These are phyloP conservation scores for Alternaria infectoria DNA, from an alignment of 2,329 filamentous ascomycete genomes.

Conservation along the genomic window DNA sequence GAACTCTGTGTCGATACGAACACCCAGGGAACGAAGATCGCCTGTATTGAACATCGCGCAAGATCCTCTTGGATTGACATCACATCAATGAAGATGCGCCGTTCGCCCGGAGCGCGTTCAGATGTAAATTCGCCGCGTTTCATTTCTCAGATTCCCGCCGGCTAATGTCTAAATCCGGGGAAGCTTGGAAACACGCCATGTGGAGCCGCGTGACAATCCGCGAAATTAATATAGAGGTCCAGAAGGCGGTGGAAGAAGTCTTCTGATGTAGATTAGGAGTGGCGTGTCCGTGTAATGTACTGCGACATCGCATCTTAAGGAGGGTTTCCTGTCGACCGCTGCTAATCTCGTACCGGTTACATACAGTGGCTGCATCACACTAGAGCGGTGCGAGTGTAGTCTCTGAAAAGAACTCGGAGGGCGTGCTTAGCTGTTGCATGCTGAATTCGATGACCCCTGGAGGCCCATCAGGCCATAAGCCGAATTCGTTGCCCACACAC, in stretches of 20 bases:
- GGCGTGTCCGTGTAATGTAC: neutral
- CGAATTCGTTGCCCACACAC: neutral
- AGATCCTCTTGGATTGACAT: neutral
- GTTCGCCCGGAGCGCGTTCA: constrained; percentile 22
- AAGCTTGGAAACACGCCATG: constrained; percentile 10
- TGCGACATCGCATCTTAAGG: neutral
- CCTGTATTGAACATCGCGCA: neutral
- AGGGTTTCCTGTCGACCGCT: neutral
- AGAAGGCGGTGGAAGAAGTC: neutral
- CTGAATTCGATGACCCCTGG: neutral
- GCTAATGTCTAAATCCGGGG: constrained; percentile 24
- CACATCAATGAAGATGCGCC: neutral
- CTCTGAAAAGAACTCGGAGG: neutral
- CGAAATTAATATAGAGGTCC: neutral
- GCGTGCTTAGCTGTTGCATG: neutral
- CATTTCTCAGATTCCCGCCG: constrained; percentile 24
- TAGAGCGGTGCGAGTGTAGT: neutral
- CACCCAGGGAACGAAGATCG: neutral
- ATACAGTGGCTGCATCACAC: neutral
- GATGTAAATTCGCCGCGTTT: neutral
- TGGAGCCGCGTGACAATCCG: constrained; percentile 3
- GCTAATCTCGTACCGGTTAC: neutral
- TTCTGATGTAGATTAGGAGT: neutral
- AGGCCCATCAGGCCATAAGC: neutral
- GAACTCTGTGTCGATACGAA: neutral